A percentile compares a stretch with the other conserved stretches of the same genome.
These are phyloP conservation scores for Blastobotrys capitulatus DNA, from an alignment of 1,139 yeast genomes.

Conservation along the genomic window DNA sequence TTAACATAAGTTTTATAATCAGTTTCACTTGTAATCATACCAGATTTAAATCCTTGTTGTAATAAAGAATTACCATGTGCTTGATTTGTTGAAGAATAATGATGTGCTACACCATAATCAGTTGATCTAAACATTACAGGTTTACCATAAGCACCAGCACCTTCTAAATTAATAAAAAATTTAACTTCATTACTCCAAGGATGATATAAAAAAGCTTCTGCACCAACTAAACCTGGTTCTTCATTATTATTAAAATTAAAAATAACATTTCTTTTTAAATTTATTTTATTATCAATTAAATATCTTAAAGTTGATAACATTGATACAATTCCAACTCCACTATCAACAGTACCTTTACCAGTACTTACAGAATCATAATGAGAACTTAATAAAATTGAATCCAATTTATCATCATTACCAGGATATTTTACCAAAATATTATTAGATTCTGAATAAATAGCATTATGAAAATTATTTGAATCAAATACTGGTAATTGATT, in stretches of 20 bases:
- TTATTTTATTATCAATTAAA: conserved; percentile 39
- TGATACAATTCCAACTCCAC: conserved; percentile 87
- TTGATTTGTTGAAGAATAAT: conserved; percentile 40
- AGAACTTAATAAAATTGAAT: conserved; percentile 72
- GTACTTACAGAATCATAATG: conserved; percentile 91
- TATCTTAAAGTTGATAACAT: conserved; percentile 63
- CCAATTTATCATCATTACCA: conserved; percentile 49
- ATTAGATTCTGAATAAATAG: conserved; percentile 72
- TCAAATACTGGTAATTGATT: conserved; percentile 39
- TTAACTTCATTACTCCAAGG: conserved; percentile 63
- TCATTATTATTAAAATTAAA: conserved; percentile 88
- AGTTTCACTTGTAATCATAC: conserved; percentile 74
- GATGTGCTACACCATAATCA: conserved; percentile 66
- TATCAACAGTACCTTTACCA: conserved; percentile 85
- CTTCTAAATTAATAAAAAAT: conserved; percentile 79
- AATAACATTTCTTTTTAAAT: conserved; percentile 65
- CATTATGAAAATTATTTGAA: conserved; percentile 38
- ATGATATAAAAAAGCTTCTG: conserved; percentile 66
- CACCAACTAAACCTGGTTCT: conserved; percentile 86
- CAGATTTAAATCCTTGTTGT: conserved; percentile 75
- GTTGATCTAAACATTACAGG: conserved; percentile 81
- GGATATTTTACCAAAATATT: conserved; percentile 67
- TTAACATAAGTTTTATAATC: conserved; percentile 71
- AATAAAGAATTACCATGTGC: conserved; percentile 77
- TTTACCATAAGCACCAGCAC: conserved; percentile 94